These are phyloP conservation scores for Hypoxylon sp. DNA, from an alignment of 2,329 filamentous ascomycete genomes.

Conservation along the genomic window DNA sequence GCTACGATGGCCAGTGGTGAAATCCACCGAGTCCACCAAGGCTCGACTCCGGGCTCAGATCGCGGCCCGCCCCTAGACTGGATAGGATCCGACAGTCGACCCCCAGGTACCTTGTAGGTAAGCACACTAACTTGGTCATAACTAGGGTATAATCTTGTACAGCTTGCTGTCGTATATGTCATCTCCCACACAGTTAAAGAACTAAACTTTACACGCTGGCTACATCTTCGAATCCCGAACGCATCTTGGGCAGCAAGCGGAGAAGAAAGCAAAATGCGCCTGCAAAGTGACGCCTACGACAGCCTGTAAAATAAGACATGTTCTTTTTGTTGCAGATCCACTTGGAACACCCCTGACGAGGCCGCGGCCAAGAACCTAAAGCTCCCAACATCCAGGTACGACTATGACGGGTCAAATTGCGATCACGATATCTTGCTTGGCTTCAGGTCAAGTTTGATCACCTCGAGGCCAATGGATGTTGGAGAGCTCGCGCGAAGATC, in stretches of 20 bases:
- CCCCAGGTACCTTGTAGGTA: neutral
- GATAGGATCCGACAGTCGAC: constrained; percentile 27
- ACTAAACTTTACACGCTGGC: constrained; percentile 5
- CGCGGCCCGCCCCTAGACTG: constrained; percentile 38
- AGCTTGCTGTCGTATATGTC: neutral
- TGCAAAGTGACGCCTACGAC: constrained; percentile 4
- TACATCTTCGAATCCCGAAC: constrained; percentile 5
- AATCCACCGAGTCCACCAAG: constrained; percentile 21
- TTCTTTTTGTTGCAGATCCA: constrained; percentile 21
- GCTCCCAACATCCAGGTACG: constrained; percentile 30
- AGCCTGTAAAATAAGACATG: constrained; percentile 4
- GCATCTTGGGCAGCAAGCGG: neutral
- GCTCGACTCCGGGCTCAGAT: constrained; percentile 27
- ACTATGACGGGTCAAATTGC: constrained; percentile 8
- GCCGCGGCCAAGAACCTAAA: constrained; percentile 18
- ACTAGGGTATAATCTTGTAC: too few relatives aligned
- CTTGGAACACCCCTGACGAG: constrained; percentile 15
- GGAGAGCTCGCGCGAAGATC: constrained; percentile 20
- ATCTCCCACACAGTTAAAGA: neutral
- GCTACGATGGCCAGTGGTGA: constrained; percentile 19
- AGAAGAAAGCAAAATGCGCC: neutral
- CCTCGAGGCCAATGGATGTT: constrained; percentile 20
- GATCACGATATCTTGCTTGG: constrained; percentile 15
- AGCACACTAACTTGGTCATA: neutral
- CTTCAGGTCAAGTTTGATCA: constrained; percentile 41